phyloP scores from a whole-genome alignment of 306 rosid species.

The Lathyrus oleraceus region DNA sequence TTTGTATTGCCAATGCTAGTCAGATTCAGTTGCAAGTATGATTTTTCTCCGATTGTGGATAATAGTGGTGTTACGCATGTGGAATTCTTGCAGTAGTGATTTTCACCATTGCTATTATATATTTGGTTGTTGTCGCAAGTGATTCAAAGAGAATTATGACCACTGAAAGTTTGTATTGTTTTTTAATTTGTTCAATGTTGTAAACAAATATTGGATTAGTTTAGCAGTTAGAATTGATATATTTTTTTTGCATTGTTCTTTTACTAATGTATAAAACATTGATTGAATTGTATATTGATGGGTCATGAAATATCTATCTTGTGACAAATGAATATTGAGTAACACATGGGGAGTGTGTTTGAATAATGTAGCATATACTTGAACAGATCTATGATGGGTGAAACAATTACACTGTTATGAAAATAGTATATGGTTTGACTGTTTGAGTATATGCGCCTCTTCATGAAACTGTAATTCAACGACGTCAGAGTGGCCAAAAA shows the following conservation, averaged over 20 bases:
- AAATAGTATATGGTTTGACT: neutral
- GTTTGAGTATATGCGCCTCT: neutral
- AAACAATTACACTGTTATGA: neutral
- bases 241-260: neutral
- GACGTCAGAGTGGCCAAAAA: too few relatives aligned
- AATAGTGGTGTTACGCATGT: conserved; percentile 27
- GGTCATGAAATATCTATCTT: neutral
- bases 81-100: conserved; percentile 34
- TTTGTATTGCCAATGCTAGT: conserved; percentile 30
- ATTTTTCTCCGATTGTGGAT: conserved; percentile 8
- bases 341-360: neutral
- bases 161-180: conserved; percentile 3
- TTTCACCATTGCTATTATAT: conserved; percentile 24
- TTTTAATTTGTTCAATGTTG: neutral
- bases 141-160: conserved; percentile 24
- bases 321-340: neutral
- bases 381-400: neutral
- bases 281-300: neutral
- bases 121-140: conserved; percentile 1
- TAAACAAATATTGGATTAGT: conserved; percentile 12
- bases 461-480: too few relatives aligned
- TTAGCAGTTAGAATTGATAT: neutral
- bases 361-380: neutral
- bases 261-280: neutral
- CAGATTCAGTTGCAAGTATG: conserved; percentile 24